Evolutionary conservation across 140 eudicot genomes (phyloP), one percentile per base, ranked within the genome.

Genomic region (Anethum foeniculum): DNA sequence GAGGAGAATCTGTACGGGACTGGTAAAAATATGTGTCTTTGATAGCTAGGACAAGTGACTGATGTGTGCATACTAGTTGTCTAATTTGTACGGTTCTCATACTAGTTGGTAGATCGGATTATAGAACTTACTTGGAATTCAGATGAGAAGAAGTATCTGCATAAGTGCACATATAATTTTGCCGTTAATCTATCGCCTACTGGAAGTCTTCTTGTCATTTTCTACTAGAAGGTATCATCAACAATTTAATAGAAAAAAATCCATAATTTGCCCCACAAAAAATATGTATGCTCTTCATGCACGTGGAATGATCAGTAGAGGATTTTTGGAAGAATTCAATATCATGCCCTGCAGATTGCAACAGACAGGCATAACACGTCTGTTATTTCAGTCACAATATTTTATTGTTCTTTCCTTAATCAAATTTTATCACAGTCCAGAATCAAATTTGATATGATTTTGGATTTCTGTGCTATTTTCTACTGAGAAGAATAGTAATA

Each of bases 201-300:
- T 3, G 99, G 99, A 85, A 91, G 98, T 84, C 99, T 96, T 83
- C 99, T 96, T 78, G 98, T 91, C 49, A 97, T 96, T 83, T 93
- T 85, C 81, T 93, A 93, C 85, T 74, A 93, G 28, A 98, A 96
- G 97, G 99, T 96, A 86, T 30, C 46, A 76, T 85, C 39, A 75
- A 47, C 23, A 46, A 23, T 32, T 73, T 60, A 6, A 71, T 62
- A 62, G 71, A 34, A 27, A 27, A 58, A 25, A 68, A 30, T n/a
- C 75, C 23, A 32, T 32, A 25, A 10, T 32, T 30, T 16, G 75
- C 5, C 25, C 46, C 25, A 21, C 75, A 30, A 32, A 32, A 68
- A 69, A 6, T 34, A 18, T 34, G 10, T 34, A 10, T 69, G 25
- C 75, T 34, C 44, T 69, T 3, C 25, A 25, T 30, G 44, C 25